Evolutionary conservation across 2,329 filamentous ascomycete species (phyloP).

Genomic region (Cladosporium austrohemisphaericum): DNA sequence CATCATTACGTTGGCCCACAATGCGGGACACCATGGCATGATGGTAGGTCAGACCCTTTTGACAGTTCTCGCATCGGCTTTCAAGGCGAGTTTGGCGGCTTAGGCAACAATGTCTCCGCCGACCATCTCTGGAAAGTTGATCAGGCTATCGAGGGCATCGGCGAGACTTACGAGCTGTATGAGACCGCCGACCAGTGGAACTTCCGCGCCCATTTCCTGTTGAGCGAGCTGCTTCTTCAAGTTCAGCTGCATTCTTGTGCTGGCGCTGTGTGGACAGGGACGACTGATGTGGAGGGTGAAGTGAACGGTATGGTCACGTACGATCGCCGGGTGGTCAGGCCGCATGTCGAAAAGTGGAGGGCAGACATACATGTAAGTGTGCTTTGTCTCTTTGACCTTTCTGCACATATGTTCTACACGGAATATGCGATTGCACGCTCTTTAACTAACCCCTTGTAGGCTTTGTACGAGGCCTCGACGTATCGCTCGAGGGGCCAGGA

Average conservation of each 20-base stretch:
- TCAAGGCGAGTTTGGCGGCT: conserved; percentile 68
- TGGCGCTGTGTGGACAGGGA: conserved; percentile 69
- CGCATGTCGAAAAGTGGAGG: conserved; percentile 56
- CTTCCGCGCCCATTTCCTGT: conserved; percentile 56
- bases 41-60: conserved; percentile 52
- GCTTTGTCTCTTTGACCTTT: conserved; percentile 51
- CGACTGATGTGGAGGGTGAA: conserved; percentile 70
- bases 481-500: conserved; percentile 13
- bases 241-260: conserved; percentile 58
- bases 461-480: conserved; percentile 53
- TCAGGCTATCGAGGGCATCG: conserved; percentile 55
- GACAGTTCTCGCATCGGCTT: conserved; percentile 60
- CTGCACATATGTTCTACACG: no score
- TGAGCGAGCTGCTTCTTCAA: conserved; percentile 47
- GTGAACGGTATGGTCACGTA: conserved; percentile 65
- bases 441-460: conserved; percentile 52
- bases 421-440: conserved; percentile 56
- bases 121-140: conserved; percentile 64
- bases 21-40: conserved; percentile 67
- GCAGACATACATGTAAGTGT: conserved; percentile 53
- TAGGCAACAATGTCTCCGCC: conserved; percentile 61
- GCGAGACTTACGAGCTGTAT: conserved; percentile 66
- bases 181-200: conserved; percentile 59
- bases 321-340: conserved; percentile 58
- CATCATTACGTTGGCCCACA: conserved; percentile 69